Evolutionary conservation across 73 alveolate species (phyloP).

Genomic region (Paramecium sonneborni): DNA sequence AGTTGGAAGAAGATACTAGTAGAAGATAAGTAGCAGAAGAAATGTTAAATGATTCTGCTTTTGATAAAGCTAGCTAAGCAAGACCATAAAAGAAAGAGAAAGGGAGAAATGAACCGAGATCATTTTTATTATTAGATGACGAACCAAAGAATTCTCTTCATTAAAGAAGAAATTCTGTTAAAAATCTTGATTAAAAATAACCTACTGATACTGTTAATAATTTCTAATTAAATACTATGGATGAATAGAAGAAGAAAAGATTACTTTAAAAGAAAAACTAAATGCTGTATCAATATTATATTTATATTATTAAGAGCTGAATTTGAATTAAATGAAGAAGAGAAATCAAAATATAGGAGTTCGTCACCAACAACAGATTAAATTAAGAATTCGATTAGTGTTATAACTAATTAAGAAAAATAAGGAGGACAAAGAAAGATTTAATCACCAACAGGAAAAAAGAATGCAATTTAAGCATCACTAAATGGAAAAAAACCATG

Average conservation of each 20-base stretch:
- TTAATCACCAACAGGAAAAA: slow-evolving; percentile 26
- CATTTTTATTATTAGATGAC: slow-evolving; percentile 10
- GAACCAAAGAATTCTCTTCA: neutral
- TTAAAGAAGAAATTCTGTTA: slow-evolving; percentile 12
- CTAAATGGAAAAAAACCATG: slow-evolving; percentile 73
- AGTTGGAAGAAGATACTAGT: slow-evolving; percentile 33
- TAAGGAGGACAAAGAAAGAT: slow-evolving; percentile 26
- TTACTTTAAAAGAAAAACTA: neutral
- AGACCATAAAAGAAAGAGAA: slow-evolving; percentile 38
- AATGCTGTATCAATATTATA: slow-evolving; percentile 24
- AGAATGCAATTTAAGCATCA: neutral
- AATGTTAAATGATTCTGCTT: slow-evolving; percentile 21
- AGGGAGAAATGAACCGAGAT: neutral
- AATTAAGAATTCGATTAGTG: slow-evolving; percentile 44
- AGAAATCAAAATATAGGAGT: slow-evolving; percentile 35
- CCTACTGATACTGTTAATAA: slow-evolving; percentile 4
- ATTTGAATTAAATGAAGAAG: slow-evolving; percentile 62
- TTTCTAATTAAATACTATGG: slow-evolving; percentile 4
- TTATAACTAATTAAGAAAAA: slow-evolving; percentile 53
- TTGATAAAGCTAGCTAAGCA: slow-evolving; percentile 24
- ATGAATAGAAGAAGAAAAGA: slow-evolving; percentile 44
- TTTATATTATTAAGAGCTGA: slow-evolving; percentile 15
- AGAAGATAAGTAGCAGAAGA: neutral
- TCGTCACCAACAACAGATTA: slow-evolving; percentile 65
- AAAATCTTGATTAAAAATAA: slow-evolving; percentile 27